These are phyloP conservation scores for Solioccasus polychromus DNA, from an alignment of 768 basidiomycete species.

Conservation along the genomic window DNA sequence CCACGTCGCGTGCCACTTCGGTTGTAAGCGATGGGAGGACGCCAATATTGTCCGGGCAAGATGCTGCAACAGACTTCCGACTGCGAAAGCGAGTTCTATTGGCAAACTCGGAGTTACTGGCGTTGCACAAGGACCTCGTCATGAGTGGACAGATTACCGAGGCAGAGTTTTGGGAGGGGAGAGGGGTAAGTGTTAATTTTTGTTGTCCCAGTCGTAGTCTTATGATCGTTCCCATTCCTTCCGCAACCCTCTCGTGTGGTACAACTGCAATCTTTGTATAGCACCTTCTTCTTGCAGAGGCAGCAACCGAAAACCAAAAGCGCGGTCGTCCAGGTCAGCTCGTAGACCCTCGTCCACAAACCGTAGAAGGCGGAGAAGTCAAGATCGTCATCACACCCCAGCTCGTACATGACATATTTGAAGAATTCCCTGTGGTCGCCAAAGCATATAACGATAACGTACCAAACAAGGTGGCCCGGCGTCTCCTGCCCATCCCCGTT, in stretches of 20 bases:
- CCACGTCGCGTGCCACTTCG: slow-evolving; percentile 61
- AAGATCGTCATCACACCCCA: slow-evolving; percentile 90
- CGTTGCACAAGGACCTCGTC: slow-evolving; percentile 87
- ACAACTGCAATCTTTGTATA: slow-evolving; percentile 25
- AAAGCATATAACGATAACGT: slow-evolving; percentile 93
- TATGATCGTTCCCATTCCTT: not conserved
- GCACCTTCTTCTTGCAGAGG: slow-evolving; percentile 76
- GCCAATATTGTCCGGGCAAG: slow-evolving; percentile 54
- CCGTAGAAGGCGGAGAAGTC: slow-evolving; percentile 79
- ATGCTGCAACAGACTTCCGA: slow-evolving; percentile 65
- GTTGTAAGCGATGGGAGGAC: slow-evolving; percentile 53
- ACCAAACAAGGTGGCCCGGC: slow-evolving; percentile 61
- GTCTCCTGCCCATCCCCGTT: not conserved
- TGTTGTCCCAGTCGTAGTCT: slow-evolving; percentile 10
- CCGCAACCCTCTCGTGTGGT: not conserved
- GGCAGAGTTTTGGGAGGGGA: slow-evolving; percentile 95
- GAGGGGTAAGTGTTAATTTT: slow-evolving; percentile 60
- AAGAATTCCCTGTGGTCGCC: slow-evolving; percentile 94
- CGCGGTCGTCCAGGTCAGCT: slow-evolving; percentile 84
- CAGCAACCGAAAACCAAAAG: slow-evolving; percentile 67
- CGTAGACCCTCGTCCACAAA: slow-evolving; percentile 85
- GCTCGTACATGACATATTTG: slow-evolving; percentile 93
- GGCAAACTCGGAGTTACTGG: slow-evolving; percentile 71
- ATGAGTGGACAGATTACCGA: slow-evolving; percentile 83
- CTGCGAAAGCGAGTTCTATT: slow-evolving; percentile 78